These are phyloP conservation scores for Lodderomyces oxycetoniae DNA, from an alignment of 1,139 yeast species.

Conservation along the genomic window DNA sequence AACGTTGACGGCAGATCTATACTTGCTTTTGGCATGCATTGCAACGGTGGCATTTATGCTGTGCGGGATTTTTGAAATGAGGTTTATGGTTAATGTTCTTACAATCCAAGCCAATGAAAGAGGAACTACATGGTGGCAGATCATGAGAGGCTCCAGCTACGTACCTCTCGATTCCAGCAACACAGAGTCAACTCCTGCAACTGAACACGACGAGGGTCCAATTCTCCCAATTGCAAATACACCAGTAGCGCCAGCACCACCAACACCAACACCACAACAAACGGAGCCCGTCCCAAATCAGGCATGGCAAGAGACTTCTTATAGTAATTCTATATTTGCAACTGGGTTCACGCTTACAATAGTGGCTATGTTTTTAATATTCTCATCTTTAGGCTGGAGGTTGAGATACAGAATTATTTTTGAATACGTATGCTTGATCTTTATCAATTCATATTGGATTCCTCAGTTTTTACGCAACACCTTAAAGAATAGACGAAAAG, in stretches of 20 bases:
- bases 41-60: constrained; percentile 67
- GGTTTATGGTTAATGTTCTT: constrained; percentile 66
- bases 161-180: constrained; percentile 7
- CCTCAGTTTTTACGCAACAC: constrained; percentile 85
- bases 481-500: constrained; percentile 61
- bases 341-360: constrained; percentile 58
- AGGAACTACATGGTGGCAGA: constrained; percentile 58
- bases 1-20: constrained; percentile 50
- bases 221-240: constrained; percentile 13
- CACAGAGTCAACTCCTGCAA: neutral
- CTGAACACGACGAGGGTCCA: constrained; percentile 8
- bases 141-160: constrained; percentile 44
- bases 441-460: constrained; percentile 75
- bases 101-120: constrained; percentile 73
- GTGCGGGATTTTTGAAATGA: constrained; percentile 61
- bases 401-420: constrained; percentile 46
- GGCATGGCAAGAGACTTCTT: constrained; percentile 47
- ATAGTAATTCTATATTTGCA: constrained; percentile 58
- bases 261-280: constrained; percentile 11
- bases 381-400: constrained; percentile 66
- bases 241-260: constrained; percentile 5
- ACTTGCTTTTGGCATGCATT: constrained; percentile 63
- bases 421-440: constrained; percentile 51
- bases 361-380: constrained; percentile 52
- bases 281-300: constrained; percentile 10